A percentile compares a stretch with the other conserved stretches of the same genome.
Evolutionary conservation across 2,329 filamentous ascomycete genomes (phyloP).

Genomic region (Cadophora luteo-olivacea): DNA sequence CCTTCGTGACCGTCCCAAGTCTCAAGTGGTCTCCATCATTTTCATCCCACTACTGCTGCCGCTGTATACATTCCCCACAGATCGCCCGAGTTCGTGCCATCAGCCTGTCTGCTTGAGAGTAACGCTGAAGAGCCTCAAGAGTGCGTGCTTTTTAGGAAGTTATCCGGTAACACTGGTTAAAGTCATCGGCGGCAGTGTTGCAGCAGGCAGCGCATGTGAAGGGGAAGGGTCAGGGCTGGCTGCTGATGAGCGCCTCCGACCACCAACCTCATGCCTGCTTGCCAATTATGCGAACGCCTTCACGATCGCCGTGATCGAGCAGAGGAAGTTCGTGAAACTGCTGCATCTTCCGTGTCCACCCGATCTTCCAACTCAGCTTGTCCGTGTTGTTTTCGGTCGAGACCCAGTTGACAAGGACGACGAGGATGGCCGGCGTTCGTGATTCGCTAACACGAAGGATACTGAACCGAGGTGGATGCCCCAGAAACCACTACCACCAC

Average conservation of each 20-base stretch:
- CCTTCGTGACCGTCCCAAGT: not conserved
- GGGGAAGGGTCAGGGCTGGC: not conserved
- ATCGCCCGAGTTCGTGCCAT: conserved; percentile 10
- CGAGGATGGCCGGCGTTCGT: conserved; percentile 16
- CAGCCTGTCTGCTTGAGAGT: not conserved
- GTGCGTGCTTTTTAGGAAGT: not conserved
- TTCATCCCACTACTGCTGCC: conserved; percentile 12
- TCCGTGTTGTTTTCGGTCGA: conserved; percentile 36
- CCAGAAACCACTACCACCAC: conserved; percentile 15
- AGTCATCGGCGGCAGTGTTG: not conserved
- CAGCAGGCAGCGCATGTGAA: not conserved
- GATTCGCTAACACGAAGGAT: conserved; percentile 20
- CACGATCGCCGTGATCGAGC: conserved; percentile 14
- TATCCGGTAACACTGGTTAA: not conserved
- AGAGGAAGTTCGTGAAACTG: conserved; percentile 24
- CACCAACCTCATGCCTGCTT: conserved; percentile 3
- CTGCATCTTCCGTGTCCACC: conserved; percentile 28
- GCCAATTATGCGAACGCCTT: conserved; percentile 13
- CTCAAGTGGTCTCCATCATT: conserved; percentile 1
- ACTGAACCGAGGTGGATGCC: conserved; percentile 1
- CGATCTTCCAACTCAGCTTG: conserved; percentile 26
- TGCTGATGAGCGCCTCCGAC: not conserved
- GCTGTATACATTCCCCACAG: conserved; percentile 5
- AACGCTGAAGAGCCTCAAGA: conserved; percentile 7
- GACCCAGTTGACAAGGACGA: conserved; percentile 19